These are phyloP conservation scores for Petrea volubilis DNA, from an alignment of 257 asterid species.

Conservation along the genomic window DNA sequence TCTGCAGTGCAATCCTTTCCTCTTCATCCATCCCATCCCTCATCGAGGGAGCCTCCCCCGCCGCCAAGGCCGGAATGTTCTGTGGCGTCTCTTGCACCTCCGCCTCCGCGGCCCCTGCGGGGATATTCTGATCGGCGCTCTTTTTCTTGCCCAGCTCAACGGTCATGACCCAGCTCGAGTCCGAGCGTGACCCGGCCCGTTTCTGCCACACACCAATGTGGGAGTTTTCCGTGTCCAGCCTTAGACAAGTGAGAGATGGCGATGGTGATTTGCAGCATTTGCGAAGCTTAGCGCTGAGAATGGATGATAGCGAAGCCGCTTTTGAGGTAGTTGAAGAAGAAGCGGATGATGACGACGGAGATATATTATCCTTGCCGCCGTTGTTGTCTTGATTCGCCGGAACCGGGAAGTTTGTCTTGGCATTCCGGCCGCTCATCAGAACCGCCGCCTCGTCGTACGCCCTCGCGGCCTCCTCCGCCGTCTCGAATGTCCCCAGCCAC, in stretches of 20 bases:
- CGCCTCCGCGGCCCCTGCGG: slow-evolving; percentile 16
- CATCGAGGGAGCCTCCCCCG: not conserved
- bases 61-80: not conserved
- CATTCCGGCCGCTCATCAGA: slow-evolving; percentile 73
- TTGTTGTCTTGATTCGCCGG: slow-evolving; percentile 31
- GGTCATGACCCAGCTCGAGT: slow-evolving; percentile 87
- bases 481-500: slow-evolving; percentile 85
- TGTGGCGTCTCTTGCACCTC: not conserved
- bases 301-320: slow-evolving; percentile 49
- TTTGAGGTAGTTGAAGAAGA: slow-evolving; percentile 25
- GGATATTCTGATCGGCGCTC: not conserved
- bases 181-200: slow-evolving; percentile 80
- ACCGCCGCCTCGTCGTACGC: slow-evolving; percentile 85
- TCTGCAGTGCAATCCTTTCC: slow-evolving; percentile 70
- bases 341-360: slow-evolving; percentile 22
- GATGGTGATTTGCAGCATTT: slow-evolving; percentile 78
- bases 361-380: not conserved
- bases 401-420: slow-evolving; percentile 76
- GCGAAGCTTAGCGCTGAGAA: slow-evolving; percentile 71
- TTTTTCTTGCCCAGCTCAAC: slow-evolving; percentile 64
- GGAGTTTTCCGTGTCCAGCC: slow-evolving; percentile 79
- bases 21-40: slow-evolving; percentile 60
- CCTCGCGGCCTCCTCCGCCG: slow-evolving; percentile 87
- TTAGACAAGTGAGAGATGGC: slow-evolving; percentile 79
- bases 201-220: slow-evolving; percentile 97